Evolutionary conservation across 768 basidiomycete genomes (phyloP).

Genomic region (Tylopilus sp.): DNA sequence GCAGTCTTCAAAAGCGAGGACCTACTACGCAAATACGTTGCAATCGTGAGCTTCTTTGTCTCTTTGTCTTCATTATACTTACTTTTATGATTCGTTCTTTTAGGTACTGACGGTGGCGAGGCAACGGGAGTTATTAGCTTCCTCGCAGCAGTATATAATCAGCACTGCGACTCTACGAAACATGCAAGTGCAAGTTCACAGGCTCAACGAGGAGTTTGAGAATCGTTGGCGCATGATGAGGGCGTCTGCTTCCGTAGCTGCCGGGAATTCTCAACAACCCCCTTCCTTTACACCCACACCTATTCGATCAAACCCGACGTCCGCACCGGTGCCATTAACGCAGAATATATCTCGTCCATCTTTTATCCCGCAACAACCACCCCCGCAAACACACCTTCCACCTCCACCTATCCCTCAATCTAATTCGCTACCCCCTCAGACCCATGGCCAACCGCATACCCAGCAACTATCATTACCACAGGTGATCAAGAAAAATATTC

Average conservation of each 20-base stretch:
- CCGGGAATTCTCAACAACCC: slow-evolving; percentile 6
- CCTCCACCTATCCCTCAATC: slow-evolving; percentile 1
- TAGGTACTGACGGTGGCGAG: slow-evolving; percentile 45
- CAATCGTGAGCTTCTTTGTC: slow-evolving; percentile 45
- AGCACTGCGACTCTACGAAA: slow-evolving; percentile 37
- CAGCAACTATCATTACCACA: slow-evolving; percentile 8
- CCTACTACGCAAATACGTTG: slow-evolving; percentile 44
- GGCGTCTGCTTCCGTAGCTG: slow-evolving; percentile 3
- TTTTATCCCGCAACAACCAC: slow-evolving; percentile 23
- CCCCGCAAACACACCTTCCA: slow-evolving; percentile 11
- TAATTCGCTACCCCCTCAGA: slow-evolving; percentile 8
- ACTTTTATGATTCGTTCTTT: slow-evolving; percentile 3
- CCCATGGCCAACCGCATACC: slow-evolving; percentile 2
- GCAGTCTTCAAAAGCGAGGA: slow-evolving; percentile 48
- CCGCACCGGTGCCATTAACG: slow-evolving; percentile 19
- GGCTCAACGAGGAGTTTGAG: slow-evolving; percentile 40
- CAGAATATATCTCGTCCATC: slow-evolving; percentile 24
- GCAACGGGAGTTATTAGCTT: slow-evolving; percentile 26
- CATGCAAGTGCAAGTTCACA: slow-evolving; percentile 44
- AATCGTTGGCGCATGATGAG: slow-evolving; percentile 27
- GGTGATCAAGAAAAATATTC: slow-evolving; percentile 17
- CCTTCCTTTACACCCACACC: background rate
- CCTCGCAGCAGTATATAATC: slow-evolving; percentile 33
- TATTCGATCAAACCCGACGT: slow-evolving; percentile 1
- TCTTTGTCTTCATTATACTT: slow-evolving; percentile 10